Base-by-base conservation (phyloP, 2,329 filamentous ascomycete species). In the Epichloe hybrida region DNA sequence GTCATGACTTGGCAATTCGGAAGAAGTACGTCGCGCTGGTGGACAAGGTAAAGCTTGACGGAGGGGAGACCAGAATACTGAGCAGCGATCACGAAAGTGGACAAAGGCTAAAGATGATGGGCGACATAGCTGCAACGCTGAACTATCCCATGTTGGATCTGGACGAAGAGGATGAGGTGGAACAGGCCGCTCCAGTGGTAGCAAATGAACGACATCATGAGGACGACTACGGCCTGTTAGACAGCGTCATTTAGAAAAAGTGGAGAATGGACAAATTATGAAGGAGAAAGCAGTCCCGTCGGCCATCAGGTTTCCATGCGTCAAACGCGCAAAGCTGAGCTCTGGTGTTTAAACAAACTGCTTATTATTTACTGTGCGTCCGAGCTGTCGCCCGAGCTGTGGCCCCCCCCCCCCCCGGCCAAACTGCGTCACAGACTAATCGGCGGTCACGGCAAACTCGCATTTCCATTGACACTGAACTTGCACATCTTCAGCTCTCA, bases 81-180 rank as follows among this genome's bases (percentile, higher is more conserved):
- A 97, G 91, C 66, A 90, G 86, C 60, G 85, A 94, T 61, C 91
- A 97, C 66, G 91, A 96, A 71, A 96, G 90, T 64, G 93, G 93
- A 1, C 84, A 85, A 69, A 75, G 89, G 53, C 69, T 98, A 13
- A 87, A 90, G 57, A 85, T 83, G 12, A 66, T 97, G 53, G 90
- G 93, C 1, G 86, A 89, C 17, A 84, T 98, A 54, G 93, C 91
- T 15, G 89, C 89, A 1, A 84, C 96, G 31, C 70, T 96, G 55
- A 96, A 91, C 12, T 98, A 90, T 64, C 90, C 93, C 0, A 76
- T 97, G 38, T 70, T 79, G 17, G 89, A 94, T 57, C 72, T 94
- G 43, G 87, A 95, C 55, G 83, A 90, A 36, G 81, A 84, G 2
- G 81, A 72, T 3, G 71, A 71, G 7, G 71, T 72, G 5, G 70